These are phyloP conservation scores for Pythium aquatile DNA, from an alignment of 352 stramenopile genomes.

Conservation along the genomic window DNA sequence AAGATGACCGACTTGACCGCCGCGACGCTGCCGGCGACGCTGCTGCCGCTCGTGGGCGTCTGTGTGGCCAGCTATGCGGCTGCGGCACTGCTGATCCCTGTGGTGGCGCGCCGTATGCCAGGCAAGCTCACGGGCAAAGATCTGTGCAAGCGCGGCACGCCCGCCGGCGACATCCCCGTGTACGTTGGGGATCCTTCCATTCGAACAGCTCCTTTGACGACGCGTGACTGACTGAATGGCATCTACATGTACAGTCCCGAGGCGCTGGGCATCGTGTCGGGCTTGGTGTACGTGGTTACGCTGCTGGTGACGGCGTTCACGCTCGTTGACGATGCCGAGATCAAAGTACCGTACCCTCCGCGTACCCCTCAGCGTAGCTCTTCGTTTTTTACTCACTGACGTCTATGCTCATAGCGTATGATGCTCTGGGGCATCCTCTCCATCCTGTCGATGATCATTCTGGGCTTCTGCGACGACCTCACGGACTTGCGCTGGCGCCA, in stretches of 20 bases:
- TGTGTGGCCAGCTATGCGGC: slow-evolving; percentile 55
- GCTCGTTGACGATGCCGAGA: slow-evolving; percentile 60
- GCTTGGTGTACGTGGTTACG: slow-evolving; percentile 76
- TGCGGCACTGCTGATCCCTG: slow-evolving; percentile 63
- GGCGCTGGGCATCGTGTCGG: slow-evolving; percentile 85
- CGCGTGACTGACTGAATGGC: neutral
- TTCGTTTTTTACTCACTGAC: neutral
- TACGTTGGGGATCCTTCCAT: slow-evolving; percentile 27
- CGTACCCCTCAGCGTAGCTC: neutral
- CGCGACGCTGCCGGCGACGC: slow-evolving; percentile 37
- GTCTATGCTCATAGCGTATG: slow-evolving; percentile 41
- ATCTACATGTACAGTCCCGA: slow-evolving; percentile 59
- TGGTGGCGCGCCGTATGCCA: slow-evolving; percentile 58
- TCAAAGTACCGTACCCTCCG: slow-evolving; percentile 34
- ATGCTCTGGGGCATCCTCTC: slow-evolving; percentile 82
- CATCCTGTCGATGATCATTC: slow-evolving; percentile 91
- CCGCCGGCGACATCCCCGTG: slow-evolving; percentile 85
- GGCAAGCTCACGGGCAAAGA: slow-evolving; percentile 90
- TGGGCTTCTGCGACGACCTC: slow-evolving; percentile 95
- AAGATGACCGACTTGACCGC: slow-evolving; percentile 24
- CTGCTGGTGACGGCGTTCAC: slow-evolving; percentile 71
- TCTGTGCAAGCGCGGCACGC: slow-evolving; percentile 91
- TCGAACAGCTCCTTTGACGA: neutral
- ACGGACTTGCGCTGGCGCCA: slow-evolving; percentile 95
- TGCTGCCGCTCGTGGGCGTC: slow-evolving; percentile 52